A percentile compares a stretch with the other conserved stretches of the same genome.
Conservation (phyloP, 805 yeast genomes). For the Sporopachydermia quercuum region DNA sequence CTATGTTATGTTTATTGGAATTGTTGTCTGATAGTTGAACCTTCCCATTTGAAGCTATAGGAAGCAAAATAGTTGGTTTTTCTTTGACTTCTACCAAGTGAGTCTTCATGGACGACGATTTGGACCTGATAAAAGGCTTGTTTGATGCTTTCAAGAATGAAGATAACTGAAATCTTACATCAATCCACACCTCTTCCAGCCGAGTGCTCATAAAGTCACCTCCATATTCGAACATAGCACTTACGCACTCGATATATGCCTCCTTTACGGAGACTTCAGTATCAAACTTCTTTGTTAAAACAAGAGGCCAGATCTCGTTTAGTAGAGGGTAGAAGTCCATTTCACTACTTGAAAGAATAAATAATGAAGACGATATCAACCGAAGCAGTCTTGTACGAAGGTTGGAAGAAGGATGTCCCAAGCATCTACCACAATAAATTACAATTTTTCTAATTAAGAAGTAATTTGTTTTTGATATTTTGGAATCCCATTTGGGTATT, state of each 20-base stretch:
- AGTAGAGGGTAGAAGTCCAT: conserved; percentile 32
- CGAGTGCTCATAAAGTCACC: conserved; percentile 22
- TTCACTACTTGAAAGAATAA: conserved; percentile 36
- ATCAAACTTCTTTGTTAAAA: conserved; percentile 17
- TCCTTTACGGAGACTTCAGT: conserved; percentile 18
- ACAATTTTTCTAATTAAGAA: conserved; percentile 42
- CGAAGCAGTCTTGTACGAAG: conserved; percentile 42
- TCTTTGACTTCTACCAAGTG: no score
- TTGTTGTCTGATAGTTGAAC: no score
- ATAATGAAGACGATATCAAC: conserved; percentile 29
- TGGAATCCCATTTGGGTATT: conserved; percentile 44
- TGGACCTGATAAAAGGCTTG: no score
- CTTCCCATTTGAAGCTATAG: no score
- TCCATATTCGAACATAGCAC: conserved; percentile 13
- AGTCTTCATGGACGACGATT: no score
- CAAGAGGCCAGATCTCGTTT: conserved; percentile 39
- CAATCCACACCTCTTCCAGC: conserved; percentile 11
- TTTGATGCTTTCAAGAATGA: no score
- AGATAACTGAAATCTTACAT: no score
- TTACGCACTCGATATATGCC: conserved; percentile 16
- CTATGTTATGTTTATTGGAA: no score
- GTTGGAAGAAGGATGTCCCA: conserved; percentile 50
- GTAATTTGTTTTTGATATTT: conserved; percentile 49
- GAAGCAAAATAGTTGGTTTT: no score
- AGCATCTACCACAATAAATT: conserved; percentile 51